phyloP scores from a whole-genome alignment of 192 early-diverging fungal genomes.

The Dispira simplex region DNA sequence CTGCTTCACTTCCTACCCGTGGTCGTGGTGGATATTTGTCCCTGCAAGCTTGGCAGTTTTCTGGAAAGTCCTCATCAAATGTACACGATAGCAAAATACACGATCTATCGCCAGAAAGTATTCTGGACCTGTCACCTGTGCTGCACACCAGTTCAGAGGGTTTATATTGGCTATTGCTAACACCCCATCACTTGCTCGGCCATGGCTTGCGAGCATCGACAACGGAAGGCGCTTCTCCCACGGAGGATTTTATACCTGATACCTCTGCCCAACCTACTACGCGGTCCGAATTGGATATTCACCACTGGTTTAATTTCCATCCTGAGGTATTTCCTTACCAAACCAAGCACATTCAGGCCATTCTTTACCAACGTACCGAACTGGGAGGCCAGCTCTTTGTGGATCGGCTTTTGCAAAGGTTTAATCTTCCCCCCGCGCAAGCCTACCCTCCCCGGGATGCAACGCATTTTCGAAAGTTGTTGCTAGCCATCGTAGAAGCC shows the following conservation, averaged over 20 bases:
- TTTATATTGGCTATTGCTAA: neutral
- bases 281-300: neutral
- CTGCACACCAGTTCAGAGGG: neutral
- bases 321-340: neutral
- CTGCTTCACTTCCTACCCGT: too few relatives aligned
- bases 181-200: neutral
- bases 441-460: neutral
- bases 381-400: neutral
- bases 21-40: too few relatives aligned
- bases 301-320: constrained; percentile 3
- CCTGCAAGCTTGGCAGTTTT: too few relatives aligned
- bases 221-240: neutral
- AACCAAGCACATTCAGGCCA: neutral
- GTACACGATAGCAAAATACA: neutral
- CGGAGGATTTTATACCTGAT: too few relatives aligned
- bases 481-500: neutral
- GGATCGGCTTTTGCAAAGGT: neutral
- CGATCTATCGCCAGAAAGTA: neutral
- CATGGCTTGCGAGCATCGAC: neutral
- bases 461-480: neutral
- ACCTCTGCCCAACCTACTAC: too few relatives aligned
- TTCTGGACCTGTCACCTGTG: neutral
- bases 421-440: neutral
- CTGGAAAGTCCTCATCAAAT: too few relatives aligned
- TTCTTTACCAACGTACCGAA: neutral